Percentiles rank a stretch among this genome's conserved stretches.
These are phyloP conservation scores for Aspergillus jensenii DNA, from an alignment of 2,329 filamentous ascomycete species.

Conservation along the genomic window DNA sequence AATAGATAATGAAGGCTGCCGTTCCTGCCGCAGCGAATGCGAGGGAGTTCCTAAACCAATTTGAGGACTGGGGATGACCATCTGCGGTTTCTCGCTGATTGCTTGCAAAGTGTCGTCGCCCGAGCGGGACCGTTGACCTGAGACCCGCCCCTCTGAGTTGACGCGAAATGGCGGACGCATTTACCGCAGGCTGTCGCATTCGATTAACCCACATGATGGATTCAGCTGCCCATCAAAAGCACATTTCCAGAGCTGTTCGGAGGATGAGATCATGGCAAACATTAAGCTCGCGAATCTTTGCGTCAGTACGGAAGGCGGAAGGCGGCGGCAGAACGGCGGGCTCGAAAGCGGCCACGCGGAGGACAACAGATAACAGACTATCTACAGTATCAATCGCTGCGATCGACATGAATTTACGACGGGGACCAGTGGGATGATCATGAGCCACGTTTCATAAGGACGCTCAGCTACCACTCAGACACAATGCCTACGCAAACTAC, in stretches of 20 bases:
- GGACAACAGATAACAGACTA: neutral
- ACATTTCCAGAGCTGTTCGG: neutral
- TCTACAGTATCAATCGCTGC: neutral
- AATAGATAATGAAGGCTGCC: slow-evolving; percentile 32
- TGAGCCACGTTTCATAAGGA: neutral
- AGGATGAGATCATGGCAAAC: neutral
- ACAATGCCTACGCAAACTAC: slow-evolving; percentile 30
- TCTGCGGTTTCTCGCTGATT: slow-evolving; percentile 17
- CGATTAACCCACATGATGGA: slow-evolving; percentile 29
- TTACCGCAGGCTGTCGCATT: slow-evolving; percentile 25
- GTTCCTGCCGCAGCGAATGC: slow-evolving; percentile 32
- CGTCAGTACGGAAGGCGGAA: slow-evolving; percentile 30
- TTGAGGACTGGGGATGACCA: slow-evolving; percentile 16
- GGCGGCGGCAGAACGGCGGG: slow-evolving; percentile 32
- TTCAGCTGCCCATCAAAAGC: slow-evolving; percentile 1
- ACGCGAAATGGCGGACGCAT: slow-evolving; percentile 21
- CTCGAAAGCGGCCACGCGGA: slow-evolving; percentile 23
- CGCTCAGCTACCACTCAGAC: slow-evolving; percentile 5
- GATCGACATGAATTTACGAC: neutral
- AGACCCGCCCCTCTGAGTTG: slow-evolving; percentile 22
- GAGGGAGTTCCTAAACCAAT: slow-evolving; percentile 33
- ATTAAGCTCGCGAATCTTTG: slow-evolving; percentile 24
- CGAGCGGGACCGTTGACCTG: slow-evolving; percentile 21
- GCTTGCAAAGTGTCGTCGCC: slow-evolving; percentile 32
- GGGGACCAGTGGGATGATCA: neutral